Percentiles rank a stretch among this genome's conserved stretches.
Evolutionary conservation across 2,329 filamentous ascomycete species (phyloP).

Genomic region (Cladosporium phlei): DNA sequence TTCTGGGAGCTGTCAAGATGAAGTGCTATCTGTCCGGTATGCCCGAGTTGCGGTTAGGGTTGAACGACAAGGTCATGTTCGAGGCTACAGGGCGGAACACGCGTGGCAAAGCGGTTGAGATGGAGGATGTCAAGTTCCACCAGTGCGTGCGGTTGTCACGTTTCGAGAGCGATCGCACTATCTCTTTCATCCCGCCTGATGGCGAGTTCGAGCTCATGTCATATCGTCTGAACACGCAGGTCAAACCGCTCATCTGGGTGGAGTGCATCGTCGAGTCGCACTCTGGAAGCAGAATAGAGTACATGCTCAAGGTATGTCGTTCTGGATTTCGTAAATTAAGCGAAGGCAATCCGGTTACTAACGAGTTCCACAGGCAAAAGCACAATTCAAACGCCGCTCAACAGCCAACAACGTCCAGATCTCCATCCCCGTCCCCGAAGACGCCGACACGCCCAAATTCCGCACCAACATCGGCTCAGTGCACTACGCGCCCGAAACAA

Average conservation of each 20-base stretch:
- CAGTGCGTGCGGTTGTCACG: constrained; percentile 92
- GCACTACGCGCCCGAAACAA: constrained; percentile 95
- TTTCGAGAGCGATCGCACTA: constrained; percentile 97
- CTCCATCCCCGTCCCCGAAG: constrained; percentile 91
- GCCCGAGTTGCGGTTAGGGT: constrained; percentile 86
- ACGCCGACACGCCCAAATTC: constrained; percentile 93
- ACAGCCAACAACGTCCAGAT: constrained; percentile 99
- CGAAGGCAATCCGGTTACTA: neutral
- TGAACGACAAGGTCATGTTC: constrained; percentile 99
- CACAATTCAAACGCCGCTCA: constrained; percentile 95
- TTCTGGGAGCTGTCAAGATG: constrained; percentile 97
- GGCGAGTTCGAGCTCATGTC: constrained; percentile 99
- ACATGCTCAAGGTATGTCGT: constrained; percentile 76
- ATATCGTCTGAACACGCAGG: constrained; percentile 95
- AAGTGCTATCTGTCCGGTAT: constrained; percentile 98
- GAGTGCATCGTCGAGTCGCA: constrained; percentile 96
- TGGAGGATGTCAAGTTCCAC: constrained; percentile 99
- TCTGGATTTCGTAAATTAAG: neutral
- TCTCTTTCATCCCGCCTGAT: constrained; percentile 97
- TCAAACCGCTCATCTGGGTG: constrained; percentile 98
- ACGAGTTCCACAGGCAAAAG: constrained; percentile 59
- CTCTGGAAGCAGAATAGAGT: constrained; percentile 91
- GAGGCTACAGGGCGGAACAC: constrained; percentile 93
- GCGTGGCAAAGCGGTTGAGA: constrained; percentile 93
- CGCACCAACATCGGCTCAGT: constrained; percentile 95